Conservation (phyloP, 2,329 filamentous ascomycete genomes). For the Fusarium devonianum region DNA sequence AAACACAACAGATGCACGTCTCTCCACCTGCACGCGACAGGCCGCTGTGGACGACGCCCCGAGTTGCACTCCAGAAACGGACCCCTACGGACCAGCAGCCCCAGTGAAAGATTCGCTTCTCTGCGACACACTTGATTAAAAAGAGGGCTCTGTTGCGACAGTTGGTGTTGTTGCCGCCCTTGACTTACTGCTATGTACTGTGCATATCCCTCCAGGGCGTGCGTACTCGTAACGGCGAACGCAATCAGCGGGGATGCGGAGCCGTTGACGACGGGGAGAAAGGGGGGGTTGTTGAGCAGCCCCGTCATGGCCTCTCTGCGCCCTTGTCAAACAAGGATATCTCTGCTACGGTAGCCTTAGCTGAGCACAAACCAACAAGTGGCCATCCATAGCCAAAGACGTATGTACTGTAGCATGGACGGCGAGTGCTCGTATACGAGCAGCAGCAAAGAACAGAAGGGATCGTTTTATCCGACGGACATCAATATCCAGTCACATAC, state of each 20-base stretch:
- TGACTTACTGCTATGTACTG: conserved; percentile 4
- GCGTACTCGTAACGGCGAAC: conserved; percentile 21
- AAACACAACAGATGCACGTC: conserved; percentile 5
- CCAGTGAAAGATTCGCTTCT: too few species aligned
- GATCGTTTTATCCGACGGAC: conserved; percentile 5
- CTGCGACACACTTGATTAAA: too few species aligned
- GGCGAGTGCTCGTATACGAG: background rate
- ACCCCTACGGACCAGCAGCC: too few species aligned
- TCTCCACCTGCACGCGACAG: background rate
- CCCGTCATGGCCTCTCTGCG: conserved; percentile 21
- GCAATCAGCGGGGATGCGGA: conserved; percentile 24
- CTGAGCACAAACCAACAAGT: conserved; percentile 18
- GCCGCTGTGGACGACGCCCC: background rate
- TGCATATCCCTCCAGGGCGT: conserved; percentile 1
- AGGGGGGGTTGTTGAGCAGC: conserved; percentile 8
- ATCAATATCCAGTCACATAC: background rate
- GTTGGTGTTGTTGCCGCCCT: background rate
- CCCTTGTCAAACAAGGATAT: conserved; percentile 18
- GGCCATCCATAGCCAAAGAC: conserved; percentile 1
- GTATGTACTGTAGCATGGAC: conserved; percentile 4
- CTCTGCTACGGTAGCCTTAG: too few species aligned
- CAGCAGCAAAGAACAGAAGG: too few species aligned
- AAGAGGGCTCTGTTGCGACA: too few species aligned
- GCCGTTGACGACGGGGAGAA: conserved; percentile 5
- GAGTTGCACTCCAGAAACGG: too few species aligned